Evolutionary conservation across 495 filamentous ascomycete species (phyloP).

Genomic region (Tuber borchii): DNA sequence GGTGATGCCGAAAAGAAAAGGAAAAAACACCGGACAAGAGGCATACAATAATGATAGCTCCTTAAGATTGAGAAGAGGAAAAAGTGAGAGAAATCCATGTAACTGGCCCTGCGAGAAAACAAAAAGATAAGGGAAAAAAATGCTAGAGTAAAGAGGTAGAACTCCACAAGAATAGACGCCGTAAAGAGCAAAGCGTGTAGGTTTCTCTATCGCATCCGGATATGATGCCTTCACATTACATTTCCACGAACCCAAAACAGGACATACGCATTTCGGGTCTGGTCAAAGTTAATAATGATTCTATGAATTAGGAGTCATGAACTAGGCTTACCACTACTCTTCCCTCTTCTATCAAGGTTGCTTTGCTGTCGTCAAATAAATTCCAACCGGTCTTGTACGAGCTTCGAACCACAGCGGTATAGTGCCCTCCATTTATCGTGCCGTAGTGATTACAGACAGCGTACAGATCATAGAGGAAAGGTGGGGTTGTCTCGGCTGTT

Average conservation of each 20-base stretch:
- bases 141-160: neutral
- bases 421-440: slow-evolving; percentile 61
- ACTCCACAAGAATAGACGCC: neutral
- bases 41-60: neutral
- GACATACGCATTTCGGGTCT: slow-evolving; percentile 39
- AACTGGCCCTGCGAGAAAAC: neutral
- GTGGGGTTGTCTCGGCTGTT: slow-evolving; percentile 51
- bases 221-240: slow-evolving; percentile 23
- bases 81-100: neutral
- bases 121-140: neutral
- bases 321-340: slow-evolving; percentile 39
- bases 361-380: slow-evolving; percentile 58
- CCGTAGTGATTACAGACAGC: slow-evolving; percentile 65
- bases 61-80: neutral
- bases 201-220: neutral
- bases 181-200: neutral
- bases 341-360: slow-evolving; percentile 39
- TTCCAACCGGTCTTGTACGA: slow-evolving; percentile 57
- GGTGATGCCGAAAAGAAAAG: neutral
- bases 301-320: neutral
- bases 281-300: slow-evolving; percentile 7
- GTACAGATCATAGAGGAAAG: slow-evolving; percentile 66
- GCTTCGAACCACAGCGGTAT: slow-evolving; percentile 60
- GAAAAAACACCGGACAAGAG: neutral
- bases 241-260: slow-evolving; percentile 39